Percentiles rank a stretch among this genome's conserved stretches.
These are phyloP conservation scores for Selenicereus undatus DNA, from an alignment of 148 eudicot species.

Conservation along the genomic window DNA sequence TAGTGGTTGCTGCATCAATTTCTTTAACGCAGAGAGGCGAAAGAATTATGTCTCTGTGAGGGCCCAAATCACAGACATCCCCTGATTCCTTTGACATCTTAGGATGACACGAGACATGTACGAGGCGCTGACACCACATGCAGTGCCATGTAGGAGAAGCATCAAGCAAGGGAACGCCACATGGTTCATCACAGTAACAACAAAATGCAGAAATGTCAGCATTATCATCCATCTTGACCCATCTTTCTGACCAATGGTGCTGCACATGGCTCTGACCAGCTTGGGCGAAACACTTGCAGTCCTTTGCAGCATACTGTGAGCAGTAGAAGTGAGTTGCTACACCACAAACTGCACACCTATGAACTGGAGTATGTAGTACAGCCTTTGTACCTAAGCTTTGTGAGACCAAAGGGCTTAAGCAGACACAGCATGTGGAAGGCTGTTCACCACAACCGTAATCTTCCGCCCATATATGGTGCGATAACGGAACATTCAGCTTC, in stretches of 20 bases:
- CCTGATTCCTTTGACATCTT: constrained; percentile 74
- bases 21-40: constrained; percentile 77
- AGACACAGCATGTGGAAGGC: constrained; percentile 79
- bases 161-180: constrained; percentile 74
- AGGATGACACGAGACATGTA: constrained; percentile 76
- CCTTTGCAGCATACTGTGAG: constrained; percentile 65
- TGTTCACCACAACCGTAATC: constrained; percentile 59
- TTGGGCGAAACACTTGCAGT: constrained; percentile 84
- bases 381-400: constrained; percentile 49
- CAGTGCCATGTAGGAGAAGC: constrained; percentile 85
- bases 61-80: constrained; percentile 74
- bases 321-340: constrained; percentile 77
- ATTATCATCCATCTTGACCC: constrained; percentile 74
- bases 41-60: constrained; percentile 60
- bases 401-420: constrained; percentile 56
- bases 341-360: constrained; percentile 81
- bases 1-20: constrained; percentile 40
- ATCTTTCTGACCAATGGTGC: constrained; percentile 92
- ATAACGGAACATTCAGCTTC: constrained; percentile 67
- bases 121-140: constrained; percentile 85
- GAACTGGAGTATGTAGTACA: constrained; percentile 52
- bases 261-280: constrained; percentile 61
- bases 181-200: constrained; percentile 80
- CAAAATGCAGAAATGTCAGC: constrained; percentile 75
- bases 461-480: constrained; percentile 76